Percentiles rank a stretch among this genome's conserved stretches.
phyloP scores from a whole-genome alignment of 2,329 filamentous ascomycete species.

The Aspergillus intermedius region DNA sequence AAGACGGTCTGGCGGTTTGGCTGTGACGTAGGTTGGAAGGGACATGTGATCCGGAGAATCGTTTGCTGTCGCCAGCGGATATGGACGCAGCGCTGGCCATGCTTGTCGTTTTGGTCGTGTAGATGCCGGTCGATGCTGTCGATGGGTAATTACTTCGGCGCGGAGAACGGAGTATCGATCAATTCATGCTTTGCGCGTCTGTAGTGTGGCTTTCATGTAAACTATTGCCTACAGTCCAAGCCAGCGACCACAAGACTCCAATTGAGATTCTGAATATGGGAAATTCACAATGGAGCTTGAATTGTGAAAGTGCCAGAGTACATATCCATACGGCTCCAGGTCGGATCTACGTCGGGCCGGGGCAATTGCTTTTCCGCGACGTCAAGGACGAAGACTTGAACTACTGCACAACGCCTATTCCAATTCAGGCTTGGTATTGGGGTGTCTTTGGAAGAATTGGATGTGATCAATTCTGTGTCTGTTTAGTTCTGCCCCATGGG shows the following conservation, averaged over 20 bases:
- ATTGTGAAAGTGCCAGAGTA: not conserved
- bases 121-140: not conserved
- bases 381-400: constrained; percentile 10
- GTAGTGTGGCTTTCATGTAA: constrained; percentile 6
- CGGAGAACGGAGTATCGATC: constrained; percentile 9
- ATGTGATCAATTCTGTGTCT: not conserved
- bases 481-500: constrained; percentile 28
- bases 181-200: not conserved
- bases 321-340: not conserved
- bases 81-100: constrained; percentile 15
- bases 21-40: constrained; percentile 25
- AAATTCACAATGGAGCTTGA: not conserved
- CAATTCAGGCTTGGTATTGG: constrained; percentile 1
- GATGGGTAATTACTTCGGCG: constrained; percentile 3
- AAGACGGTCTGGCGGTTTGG: constrained; percentile 32
- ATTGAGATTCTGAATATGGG: not conserved
- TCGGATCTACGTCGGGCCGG: constrained; percentile 34
- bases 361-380: constrained; percentile 14
- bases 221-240: not conserved
- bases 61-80: constrained; percentile 19
- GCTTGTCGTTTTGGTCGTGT: constrained; percentile 3
- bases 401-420: not conserved
- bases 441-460: constrained; percentile 2
- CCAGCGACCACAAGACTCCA: not conserved
- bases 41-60: constrained; percentile 11